A percentile compares a stretch with the other conserved stretches of the same genome.
Conservation (phyloP, 139 green algal species). For the Chlorella ohadii region DNA sequence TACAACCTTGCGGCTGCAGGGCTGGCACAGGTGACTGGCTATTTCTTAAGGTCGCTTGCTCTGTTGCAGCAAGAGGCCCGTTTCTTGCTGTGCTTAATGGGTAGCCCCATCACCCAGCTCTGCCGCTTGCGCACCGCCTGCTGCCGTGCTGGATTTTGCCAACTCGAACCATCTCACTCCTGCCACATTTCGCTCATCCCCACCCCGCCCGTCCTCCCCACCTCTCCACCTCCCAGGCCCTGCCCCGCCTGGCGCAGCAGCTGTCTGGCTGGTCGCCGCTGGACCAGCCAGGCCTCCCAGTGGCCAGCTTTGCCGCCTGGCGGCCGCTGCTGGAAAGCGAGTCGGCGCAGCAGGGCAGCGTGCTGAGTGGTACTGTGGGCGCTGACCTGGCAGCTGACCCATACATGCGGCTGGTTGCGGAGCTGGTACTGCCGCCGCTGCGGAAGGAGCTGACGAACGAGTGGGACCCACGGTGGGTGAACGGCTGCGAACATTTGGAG, state of each 20-base stretch:
- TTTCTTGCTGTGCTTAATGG: no score
- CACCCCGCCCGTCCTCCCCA: neutral
- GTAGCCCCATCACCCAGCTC: no score
- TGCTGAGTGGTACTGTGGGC: neutral
- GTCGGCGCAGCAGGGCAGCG: constrained; percentile 13
- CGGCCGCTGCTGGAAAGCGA: constrained; percentile 73
- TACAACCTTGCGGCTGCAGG: constrained; percentile 83
- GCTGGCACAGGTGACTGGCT: constrained; percentile 60
- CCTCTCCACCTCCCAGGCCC: neutral
- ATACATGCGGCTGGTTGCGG: constrained; percentile 77
- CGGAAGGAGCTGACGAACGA: constrained; percentile 64
- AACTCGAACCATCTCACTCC: neutral
- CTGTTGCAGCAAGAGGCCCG: neutral
- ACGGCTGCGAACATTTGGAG: no score
- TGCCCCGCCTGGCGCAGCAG: constrained; percentile 52
- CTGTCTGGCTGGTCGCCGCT: constrained; percentile 73
- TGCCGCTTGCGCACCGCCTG: no score
- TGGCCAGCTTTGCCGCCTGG: constrained; percentile 65
- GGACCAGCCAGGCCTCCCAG: constrained; percentile 47
- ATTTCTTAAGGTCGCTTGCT: neutral
- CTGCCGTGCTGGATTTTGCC: neutral
- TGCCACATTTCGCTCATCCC: no score
- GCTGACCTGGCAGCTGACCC: constrained; percentile 51
- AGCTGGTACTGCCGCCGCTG: constrained; percentile 87
- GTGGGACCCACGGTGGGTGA: constrained; percentile 86